Evolutionary conservation across 2,329 filamentous ascomycete genomes (phyloP).

Genomic region (Colletotrichum sp.): DNA sequence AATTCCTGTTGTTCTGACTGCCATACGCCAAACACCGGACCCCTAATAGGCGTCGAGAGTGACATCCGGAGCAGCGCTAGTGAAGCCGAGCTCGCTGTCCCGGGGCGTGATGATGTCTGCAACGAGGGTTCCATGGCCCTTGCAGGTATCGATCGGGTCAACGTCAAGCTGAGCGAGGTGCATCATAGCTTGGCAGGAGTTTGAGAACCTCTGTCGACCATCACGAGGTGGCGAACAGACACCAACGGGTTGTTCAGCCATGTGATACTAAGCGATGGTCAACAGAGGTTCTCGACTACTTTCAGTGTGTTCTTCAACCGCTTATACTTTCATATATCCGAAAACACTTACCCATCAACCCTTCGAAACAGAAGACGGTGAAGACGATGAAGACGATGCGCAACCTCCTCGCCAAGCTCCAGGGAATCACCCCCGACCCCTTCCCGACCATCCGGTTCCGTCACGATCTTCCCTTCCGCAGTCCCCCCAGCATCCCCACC

Average conservation of each 20-base stretch:
- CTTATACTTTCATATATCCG: fast-evolving
- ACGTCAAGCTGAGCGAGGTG: slow-evolving; percentile 35
- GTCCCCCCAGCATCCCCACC: not conserved
- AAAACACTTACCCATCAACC: fast-evolving
- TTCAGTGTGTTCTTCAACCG: no score
- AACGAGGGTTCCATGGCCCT: slow-evolving; percentile 49
- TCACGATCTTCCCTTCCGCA: not conserved
- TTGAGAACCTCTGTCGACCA: no score
- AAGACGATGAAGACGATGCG: not conserved
- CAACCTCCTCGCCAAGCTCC: not conserved
- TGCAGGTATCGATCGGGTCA: slow-evolving; percentile 43
- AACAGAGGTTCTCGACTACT: not conserved
- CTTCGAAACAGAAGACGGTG: not conserved
- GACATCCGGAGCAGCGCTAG: slow-evolving; percentile 45
- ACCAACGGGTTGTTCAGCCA: not conserved
- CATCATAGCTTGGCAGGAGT: slow-evolving; percentile 19
- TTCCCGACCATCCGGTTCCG: not conserved
- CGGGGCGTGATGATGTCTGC: slow-evolving; percentile 51
- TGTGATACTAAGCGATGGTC: fast-evolving
- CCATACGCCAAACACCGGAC: no score
- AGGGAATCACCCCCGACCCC: not conserved
- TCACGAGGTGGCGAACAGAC: not conserved
- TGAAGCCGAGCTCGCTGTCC: slow-evolving; percentile 38
- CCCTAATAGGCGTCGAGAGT: slow-evolving; percentile 43
- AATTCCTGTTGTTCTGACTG: no score